Evolutionary conservation across 2,329 filamentous ascomycete species (phyloP).

Genomic region (Chrysoporthe deuterocubensis): DNA sequence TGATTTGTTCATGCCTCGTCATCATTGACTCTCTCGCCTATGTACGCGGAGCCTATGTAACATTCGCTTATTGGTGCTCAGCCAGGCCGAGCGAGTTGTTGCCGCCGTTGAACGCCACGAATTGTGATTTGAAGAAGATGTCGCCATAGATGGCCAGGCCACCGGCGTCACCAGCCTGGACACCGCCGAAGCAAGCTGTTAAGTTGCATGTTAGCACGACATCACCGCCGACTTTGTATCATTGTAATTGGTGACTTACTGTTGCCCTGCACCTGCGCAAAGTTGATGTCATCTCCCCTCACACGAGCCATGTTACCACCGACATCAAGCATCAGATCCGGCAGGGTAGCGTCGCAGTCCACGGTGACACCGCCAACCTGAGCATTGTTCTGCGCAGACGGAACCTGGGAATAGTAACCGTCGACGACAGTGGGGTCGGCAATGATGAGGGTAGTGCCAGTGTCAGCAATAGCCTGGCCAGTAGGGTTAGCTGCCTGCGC

Average conservation of each 20-base stretch:
- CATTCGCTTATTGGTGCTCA: constrained; percentile 42
- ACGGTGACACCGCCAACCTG: constrained; percentile 50
- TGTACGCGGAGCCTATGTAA: neutral
- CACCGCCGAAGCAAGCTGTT: constrained; percentile 67
- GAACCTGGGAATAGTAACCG: constrained; percentile 53
- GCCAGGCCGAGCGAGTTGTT: constrained; percentile 60
- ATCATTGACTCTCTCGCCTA: neutral
- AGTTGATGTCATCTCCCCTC: constrained; percentile 57
- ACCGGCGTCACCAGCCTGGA: constrained; percentile 60
- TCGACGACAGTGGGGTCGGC: constrained; percentile 56
- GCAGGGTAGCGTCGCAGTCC: constrained; percentile 50
- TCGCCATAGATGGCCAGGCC: constrained; percentile 66
- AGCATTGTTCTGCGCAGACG: constrained; percentile 45
- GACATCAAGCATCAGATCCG: constrained; percentile 58
- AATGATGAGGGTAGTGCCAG: constrained; percentile 67
- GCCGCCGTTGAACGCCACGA: constrained; percentile 60
- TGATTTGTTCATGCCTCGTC: constrained; percentile 4
- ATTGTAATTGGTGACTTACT: constrained; percentile 46
- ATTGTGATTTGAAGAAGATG: constrained; percentile 65
- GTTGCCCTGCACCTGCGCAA: constrained; percentile 52
- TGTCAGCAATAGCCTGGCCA: constrained; percentile 58
- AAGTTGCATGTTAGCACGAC: constrained; percentile 18
- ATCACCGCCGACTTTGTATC: constrained; percentile 11
- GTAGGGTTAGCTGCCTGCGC: constrained; percentile 41
- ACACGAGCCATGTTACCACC: constrained; percentile 61